These are phyloP conservation scores for Pneumocystis oryctolagi DNA, from an alignment of 1,139 yeast species.

Conservation along the genomic window DNA sequence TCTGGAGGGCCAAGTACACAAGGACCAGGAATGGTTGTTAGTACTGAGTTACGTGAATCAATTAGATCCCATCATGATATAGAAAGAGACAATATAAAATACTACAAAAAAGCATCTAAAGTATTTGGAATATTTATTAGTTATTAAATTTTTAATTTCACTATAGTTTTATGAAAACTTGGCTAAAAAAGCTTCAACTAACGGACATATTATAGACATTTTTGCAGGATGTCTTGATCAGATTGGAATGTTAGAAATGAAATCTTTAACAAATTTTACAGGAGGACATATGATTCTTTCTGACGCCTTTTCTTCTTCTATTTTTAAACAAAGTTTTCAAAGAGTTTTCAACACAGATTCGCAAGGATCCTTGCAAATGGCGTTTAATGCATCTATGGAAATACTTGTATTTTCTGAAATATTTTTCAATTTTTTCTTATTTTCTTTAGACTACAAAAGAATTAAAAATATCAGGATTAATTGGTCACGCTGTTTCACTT, in stretches of 20 bases:
- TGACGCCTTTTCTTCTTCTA: slow-evolving; percentile 93
- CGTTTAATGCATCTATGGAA: slow-evolving; percentile 72
- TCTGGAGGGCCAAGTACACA: slow-evolving; percentile 94
- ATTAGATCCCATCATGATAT: slow-evolving; percentile 94
- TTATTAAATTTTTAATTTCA: not conserved
- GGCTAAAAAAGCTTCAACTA: slow-evolving; percentile 57
- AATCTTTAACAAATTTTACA: slow-evolving; percentile 68
- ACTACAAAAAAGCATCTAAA: slow-evolving; percentile 76
- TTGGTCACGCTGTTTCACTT: slow-evolving; percentile 81
- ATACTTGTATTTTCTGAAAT: slow-evolving; percentile 32
- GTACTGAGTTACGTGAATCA: slow-evolving; percentile 83
- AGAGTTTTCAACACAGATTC: slow-evolving; percentile 76
- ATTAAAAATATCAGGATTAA: slow-evolving; percentile 77
- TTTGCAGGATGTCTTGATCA: slow-evolving; percentile 98
- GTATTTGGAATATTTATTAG: not conserved
- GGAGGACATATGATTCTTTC: slow-evolving; percentile 87
- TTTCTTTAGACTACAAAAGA: slow-evolving; percentile 50
- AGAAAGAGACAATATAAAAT: slow-evolving; percentile 78
- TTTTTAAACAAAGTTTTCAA: slow-evolving; percentile 84
- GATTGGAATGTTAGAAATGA: slow-evolving; percentile 95
- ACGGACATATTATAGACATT: slow-evolving; percentile 80
- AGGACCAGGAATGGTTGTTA: slow-evolving; percentile 89
- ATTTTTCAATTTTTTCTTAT: not conserved
- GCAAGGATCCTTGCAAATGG: slow-evolving; percentile 72
- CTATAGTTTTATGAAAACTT: slow-evolving; percentile 52